A percentile compares a stretch with the other conserved stretches of the same genome.
Conservation (phyloP, 2,329 filamentous ascomycete species). For the Cordyceps cicadae region DNA sequence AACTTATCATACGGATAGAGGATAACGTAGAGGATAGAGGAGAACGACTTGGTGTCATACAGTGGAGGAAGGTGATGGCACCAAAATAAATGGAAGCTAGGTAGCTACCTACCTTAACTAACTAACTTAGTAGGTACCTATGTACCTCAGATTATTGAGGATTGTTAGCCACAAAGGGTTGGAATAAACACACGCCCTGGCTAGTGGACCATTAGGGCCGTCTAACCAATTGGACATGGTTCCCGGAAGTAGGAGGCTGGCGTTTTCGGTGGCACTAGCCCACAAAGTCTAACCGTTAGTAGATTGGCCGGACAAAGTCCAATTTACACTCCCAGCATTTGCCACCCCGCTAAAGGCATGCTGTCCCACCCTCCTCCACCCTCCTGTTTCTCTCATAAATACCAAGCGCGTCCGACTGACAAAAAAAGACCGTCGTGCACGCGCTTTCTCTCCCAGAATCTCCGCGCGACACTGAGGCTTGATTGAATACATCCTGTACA, state of each 20-base stretch:
- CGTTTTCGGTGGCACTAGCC: background rate
- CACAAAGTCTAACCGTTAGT: background rate
- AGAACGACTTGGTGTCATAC: too few relatives aligned
- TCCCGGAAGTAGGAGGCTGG: background rate
- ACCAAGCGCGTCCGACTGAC: conserved; percentile 36
- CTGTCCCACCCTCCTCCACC: conserved; percentile 26
- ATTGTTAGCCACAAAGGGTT: background rate
- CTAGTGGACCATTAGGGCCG: background rate
- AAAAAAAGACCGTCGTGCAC: conserved; percentile 38
- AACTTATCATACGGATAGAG: too few relatives aligned
- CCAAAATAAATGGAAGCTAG: too few relatives aligned
- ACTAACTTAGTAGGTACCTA: too few relatives aligned
- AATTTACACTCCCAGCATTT: conserved; percentile 21
- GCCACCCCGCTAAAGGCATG: conserved; percentile 32
- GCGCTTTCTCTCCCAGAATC: conserved; percentile 37
- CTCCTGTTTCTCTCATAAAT: conserved; percentile 37
- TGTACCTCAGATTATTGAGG: background rate
- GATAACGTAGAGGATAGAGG: too few relatives aligned
- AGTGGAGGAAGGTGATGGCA: too few relatives aligned
- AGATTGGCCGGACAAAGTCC: conserved; percentile 25
- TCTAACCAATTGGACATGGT: background rate
- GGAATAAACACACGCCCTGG: background rate
- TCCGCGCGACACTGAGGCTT: conserved; percentile 16
- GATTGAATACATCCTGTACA: background rate
- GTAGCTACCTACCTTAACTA: too few relatives aligned